Evolutionary conservation across 1,284 basidiomycete genomes (phyloP).

Genomic region (Moesziomyces sp.): DNA sequence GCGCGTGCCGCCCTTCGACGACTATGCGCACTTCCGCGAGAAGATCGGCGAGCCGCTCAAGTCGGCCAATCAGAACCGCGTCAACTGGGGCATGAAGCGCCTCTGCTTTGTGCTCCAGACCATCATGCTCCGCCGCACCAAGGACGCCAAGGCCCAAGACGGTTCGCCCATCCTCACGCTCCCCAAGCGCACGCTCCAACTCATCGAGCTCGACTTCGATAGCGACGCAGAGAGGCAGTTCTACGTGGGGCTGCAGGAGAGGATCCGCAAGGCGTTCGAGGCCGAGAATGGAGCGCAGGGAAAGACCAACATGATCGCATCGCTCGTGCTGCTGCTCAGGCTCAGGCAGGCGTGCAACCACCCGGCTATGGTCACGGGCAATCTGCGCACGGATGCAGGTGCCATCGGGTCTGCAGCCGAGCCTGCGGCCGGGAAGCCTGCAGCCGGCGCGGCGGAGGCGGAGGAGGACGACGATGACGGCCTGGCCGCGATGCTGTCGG

Average conservation of each 20-base stretch:
- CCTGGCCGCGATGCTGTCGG: conserved; percentile 79
- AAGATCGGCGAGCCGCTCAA: conserved; percentile 81
- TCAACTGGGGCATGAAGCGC: conserved; percentile 64
- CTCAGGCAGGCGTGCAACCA: conserved; percentile 77
- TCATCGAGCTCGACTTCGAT: conserved; percentile 73
- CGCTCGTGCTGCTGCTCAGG: conserved; percentile 83
- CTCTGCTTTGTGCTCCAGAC: conserved; percentile 81
- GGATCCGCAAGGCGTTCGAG: conserved; percentile 77
- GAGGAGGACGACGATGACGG: conserved; percentile 72
- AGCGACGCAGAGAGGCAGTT: conserved; percentile 78
- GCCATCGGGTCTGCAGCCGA: conserved; percentile 28
- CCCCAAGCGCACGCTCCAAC: conserved; percentile 78
- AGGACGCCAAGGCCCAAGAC: conserved; percentile 76
- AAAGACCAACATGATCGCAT: conserved; percentile 81
- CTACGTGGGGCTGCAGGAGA: conserved; percentile 80
- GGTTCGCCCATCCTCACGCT: conserved; percentile 83
- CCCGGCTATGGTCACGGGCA: conserved; percentile 52
- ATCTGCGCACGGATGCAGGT: conserved; percentile 30
- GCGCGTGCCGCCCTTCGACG: conserved; percentile 82
- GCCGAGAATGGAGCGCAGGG: conserved; percentile 69
- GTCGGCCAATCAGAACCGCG: conserved; percentile 53
- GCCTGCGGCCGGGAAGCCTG: not conserved
- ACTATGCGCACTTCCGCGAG: conserved; percentile 81
- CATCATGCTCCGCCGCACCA: conserved; percentile 90
- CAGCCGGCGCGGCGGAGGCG: conserved; percentile 6